Evolutionary conservation across 257 asterid genomes (phyloP).

Genomic region (Nicotiana paniculata): DNA sequence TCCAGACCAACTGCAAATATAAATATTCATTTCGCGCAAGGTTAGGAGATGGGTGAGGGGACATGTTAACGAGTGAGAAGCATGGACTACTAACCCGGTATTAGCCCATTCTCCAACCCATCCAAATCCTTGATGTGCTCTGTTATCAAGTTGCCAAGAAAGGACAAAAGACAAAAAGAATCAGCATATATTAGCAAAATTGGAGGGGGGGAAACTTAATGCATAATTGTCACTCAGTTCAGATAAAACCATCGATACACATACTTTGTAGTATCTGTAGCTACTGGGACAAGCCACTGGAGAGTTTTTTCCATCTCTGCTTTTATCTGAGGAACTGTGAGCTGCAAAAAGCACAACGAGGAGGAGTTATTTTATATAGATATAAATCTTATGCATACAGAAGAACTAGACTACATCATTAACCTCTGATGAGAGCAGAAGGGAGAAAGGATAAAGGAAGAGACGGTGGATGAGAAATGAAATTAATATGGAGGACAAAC

Average conservation of each 20-base stretch:
- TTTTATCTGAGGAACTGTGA: conserved; percentile 69
- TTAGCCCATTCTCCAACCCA: conserved; percentile 99
- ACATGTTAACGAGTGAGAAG: neutral
- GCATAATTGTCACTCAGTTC: neutral
- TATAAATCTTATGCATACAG: neutral
- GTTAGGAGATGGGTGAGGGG: no score
- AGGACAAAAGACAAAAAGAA: neutral
- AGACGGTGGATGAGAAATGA: neutral
- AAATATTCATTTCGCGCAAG: no score
- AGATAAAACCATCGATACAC: neutral
- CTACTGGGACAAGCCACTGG: conserved; percentile 92
- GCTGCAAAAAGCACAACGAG: conserved; percentile 39
- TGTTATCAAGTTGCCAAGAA: conserved; percentile 24
- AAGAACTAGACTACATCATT: neutral
- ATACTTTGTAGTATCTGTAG: conserved; percentile 86
- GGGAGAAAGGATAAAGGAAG: neutral
- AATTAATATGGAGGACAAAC: conserved; percentile 26
- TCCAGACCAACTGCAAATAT: neutral
- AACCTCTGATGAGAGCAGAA: neutral
- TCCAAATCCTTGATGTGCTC: conserved; percentile 99
- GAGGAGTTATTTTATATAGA: neutral
- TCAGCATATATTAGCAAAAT: neutral
- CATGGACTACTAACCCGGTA: conserved; percentile 55
- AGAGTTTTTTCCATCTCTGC: conserved; percentile 94
- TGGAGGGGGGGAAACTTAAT: no score